Percentiles rank a stretch among this genome's conserved stretches.
phyloP scores from a whole-genome alignment of 805 yeast genomes.

The Yarrowia osloensis region DNA sequence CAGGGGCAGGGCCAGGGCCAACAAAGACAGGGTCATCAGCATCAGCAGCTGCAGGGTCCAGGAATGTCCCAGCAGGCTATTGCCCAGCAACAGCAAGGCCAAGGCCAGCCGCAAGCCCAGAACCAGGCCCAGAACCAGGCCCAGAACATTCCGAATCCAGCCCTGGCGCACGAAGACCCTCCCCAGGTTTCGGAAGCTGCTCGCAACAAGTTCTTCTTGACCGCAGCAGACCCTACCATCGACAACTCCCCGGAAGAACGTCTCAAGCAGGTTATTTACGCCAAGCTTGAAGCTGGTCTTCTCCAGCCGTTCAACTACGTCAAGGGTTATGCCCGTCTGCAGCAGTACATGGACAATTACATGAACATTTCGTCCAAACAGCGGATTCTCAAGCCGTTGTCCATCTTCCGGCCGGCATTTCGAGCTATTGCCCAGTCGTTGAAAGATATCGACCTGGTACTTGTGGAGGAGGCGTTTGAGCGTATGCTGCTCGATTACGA shows the following conservation, averaged over 20 bases:
- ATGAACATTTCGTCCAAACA: slow-evolving; percentile 84
- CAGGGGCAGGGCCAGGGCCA: neutral
- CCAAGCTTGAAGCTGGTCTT: slow-evolving; percentile 90
- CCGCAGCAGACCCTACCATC: slow-evolving; percentile 96
- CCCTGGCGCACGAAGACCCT: neutral
- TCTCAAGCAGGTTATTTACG: slow-evolving; percentile 88
- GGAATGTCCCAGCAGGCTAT: neutral
- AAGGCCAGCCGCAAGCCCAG: neutral
- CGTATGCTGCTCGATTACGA: slow-evolving; percentile 91
- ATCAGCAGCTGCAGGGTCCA: neutral
- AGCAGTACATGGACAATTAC: slow-evolving; percentile 86
- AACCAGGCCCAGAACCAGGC: neutral
- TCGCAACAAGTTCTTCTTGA: slow-evolving; percentile 86
- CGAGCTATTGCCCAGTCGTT: slow-evolving; percentile 87
- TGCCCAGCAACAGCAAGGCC: neutral
- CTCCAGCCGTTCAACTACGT: slow-evolving; percentile 92
- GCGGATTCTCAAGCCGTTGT: slow-evolving; percentile 80
- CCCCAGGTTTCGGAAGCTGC: slow-evolving; percentile 50
- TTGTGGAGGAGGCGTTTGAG: slow-evolving; percentile 93
- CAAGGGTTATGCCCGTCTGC: slow-evolving; percentile 86
- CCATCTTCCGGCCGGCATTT: slow-evolving; percentile 87
- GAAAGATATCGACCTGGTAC: slow-evolving; percentile 85
- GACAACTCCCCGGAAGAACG: slow-evolving; percentile 93
- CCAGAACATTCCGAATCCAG: neutral
- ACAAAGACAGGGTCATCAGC: neutral